Percentiles rank a stretch among this genome's conserved stretches.
Conservation (phyloP, 495 filamentous ascomycete genomes). For the Elasticomyces elasticus region DNA sequence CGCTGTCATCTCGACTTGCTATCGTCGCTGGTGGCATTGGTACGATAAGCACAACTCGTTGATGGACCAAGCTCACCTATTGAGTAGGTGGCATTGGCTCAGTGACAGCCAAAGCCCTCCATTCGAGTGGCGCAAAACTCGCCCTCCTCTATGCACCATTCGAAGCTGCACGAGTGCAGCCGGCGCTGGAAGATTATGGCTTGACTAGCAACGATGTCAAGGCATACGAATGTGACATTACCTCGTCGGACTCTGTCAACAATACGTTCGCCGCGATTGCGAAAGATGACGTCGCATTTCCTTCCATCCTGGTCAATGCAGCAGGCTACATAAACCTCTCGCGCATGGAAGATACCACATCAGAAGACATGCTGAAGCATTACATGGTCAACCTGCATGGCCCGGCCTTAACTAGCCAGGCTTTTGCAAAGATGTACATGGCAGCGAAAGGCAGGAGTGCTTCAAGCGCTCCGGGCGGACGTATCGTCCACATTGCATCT, state of each 20-base stretch:
- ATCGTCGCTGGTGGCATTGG: constrained; percentile 19
- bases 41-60: background rate
- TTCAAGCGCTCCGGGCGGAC: constrained; percentile 1
- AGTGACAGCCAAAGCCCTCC: constrained; percentile 13
- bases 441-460: background rate
- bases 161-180: constrained; percentile 2
- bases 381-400: constrained; percentile 15
- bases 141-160: constrained; percentile 20
- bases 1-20: constrained; percentile 11
- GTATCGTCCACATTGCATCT: constrained; percentile 16
- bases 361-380: constrained; percentile 14
- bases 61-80: background rate
- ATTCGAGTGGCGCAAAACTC: constrained; percentile 11
- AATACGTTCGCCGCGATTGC: constrained; percentile 14
- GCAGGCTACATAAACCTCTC: constrained; percentile 16
- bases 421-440: constrained; percentile 14
- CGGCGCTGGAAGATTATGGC: constrained; percentile 3
- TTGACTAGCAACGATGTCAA: background rate
- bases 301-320: constrained; percentile 16
- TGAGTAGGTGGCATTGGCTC: constrained; percentile 19
- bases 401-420: constrained; percentile 8
- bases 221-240: constrained; percentile 20
- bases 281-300: constrained; percentile 8
- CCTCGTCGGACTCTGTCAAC: constrained; percentile 8
- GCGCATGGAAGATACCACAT: constrained; percentile 8